Evolutionary conservation across 2,329 filamentous ascomycete genomes (phyloP), one percentile per base, ranked within the genome.

Genomic region (Calonectria pseudoturangicola): DNA sequence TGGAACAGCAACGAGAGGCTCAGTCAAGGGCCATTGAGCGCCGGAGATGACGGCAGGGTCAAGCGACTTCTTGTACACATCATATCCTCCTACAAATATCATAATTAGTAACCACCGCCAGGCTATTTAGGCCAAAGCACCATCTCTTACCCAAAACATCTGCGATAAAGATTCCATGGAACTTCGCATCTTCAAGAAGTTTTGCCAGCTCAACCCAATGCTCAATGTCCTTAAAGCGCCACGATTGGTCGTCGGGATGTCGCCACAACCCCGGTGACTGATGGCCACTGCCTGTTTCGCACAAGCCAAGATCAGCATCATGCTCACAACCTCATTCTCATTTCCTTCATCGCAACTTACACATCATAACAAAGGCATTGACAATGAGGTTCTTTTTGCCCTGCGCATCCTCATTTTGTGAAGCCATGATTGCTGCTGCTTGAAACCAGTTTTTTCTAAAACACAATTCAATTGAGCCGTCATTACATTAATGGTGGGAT

Each of bases 11-110:
- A 89, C 88, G 2, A 94, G 79, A 0, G 92, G 93, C 79, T 94
- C 92, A 30, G 93, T 93, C 21, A 93, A 90, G 0, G 92, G 93
- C 89, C 92, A 94, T 81, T 94, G 92, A 0, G 92, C 90, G 0
- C 91, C 92, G 0, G 91, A 91, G 7, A 87, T 83, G 30, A 92
- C 88, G 0, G 91, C 91, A 1, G 92, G 89, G 1, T 89, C 87
- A 3, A 93, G 85, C 0, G 84, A 85, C 72, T 90, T 92, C 41
- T 90, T 90, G 81, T 93, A 94, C 2, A 94, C 92, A 83, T 94
- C 92, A 78, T 94, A 94, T 3, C 91, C 91, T 18, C 91, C 92
- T 82, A 10, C 18, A 25, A 25, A 18, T 1, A 0, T 15, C 9
- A 12, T 25, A 6, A 21, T 65, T 18, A 77, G 63, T 48, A 10